These are phyloP conservation scores for Camellia granthamiana DNA, from an alignment of 148 eudicot genomes.

Conservation along the genomic window DNA sequence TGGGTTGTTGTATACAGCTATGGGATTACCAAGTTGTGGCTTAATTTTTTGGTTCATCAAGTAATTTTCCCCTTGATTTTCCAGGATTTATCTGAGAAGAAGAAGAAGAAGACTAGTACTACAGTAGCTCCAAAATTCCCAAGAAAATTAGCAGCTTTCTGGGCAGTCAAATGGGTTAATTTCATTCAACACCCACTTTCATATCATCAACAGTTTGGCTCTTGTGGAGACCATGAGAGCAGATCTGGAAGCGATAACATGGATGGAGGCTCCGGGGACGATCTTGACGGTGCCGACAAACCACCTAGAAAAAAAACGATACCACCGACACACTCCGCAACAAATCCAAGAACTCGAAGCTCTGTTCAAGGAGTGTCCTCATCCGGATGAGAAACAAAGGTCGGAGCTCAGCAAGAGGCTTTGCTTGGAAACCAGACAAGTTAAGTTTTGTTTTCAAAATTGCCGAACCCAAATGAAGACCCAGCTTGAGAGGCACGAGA, in stretches of 20 bases:
- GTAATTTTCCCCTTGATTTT: background rate
- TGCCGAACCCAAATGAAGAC: conserved; percentile 99
- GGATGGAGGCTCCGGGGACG: conserved; percentile 93
- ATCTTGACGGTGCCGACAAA: conserved; percentile 63
- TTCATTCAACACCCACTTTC: background rate
- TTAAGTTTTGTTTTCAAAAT: conserved; percentile 98
- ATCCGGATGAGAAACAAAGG: conserved; percentile 98
- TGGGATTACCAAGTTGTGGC: background rate
- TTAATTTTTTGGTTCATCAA: background rate
- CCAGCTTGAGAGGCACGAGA: conserved; percentile 91
- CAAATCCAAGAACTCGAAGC: conserved; percentile 98
- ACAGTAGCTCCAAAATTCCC: background rate
- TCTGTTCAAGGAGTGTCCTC: conserved; percentile 95
- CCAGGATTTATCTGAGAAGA: conserved; percentile 20
- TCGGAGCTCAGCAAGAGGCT: conserved; percentile 86
- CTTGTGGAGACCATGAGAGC: conserved; percentile 88
- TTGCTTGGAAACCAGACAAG: conserved; percentile 82
- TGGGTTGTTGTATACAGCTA: background rate
- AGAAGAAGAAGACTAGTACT: background rate
- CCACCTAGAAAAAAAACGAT: conserved; percentile 79
- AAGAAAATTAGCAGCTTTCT: background rate
- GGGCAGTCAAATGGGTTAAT: conserved; percentile 14
- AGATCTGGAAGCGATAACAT: conserved; percentile 94
- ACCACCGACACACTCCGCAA: conserved; percentile 98
- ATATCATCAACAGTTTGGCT: conserved; percentile 7